phyloP scores from a whole-genome alignment of 2,329 filamentous ascomycete genomes.

The Fusarium mangiferae region DNA sequence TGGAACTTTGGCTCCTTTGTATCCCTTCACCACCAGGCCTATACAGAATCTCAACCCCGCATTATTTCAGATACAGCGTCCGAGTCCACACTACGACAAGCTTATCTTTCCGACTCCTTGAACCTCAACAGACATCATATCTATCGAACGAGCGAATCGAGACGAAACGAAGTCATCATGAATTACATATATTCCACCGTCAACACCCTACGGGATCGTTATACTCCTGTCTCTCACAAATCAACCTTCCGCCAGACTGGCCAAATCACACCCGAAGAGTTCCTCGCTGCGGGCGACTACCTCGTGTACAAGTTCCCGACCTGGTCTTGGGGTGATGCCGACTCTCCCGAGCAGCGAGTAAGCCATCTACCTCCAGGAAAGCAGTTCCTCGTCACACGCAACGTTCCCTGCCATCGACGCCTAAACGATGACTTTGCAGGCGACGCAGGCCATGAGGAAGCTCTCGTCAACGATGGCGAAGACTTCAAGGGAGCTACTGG shows the following conservation, averaged over 20 bases:
- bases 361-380: slow-evolving; percentile 86
- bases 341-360: slow-evolving; percentile 80
- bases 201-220: slow-evolving; percentile 90
- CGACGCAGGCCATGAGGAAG: slow-evolving; percentile 85
- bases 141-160: background rate
- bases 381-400: slow-evolving; percentile 94
- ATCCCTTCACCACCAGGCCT: background rate
- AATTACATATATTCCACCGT: slow-evolving; percentile 93
- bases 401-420: slow-evolving; percentile 91
- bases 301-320: slow-evolving; percentile 99
- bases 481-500: slow-evolving; percentile 61
- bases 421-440: slow-evolving; percentile 94
- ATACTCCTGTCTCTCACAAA: slow-evolving; percentile 87
- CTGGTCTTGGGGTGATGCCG: slow-evolving; percentile 95
- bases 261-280: slow-evolving; percentile 97
- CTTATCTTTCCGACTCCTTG: background rate
- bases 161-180: slow-evolving; percentile 63
- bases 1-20: background rate
- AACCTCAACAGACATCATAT: background rate
- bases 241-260: slow-evolving; percentile 95
- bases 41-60: slow-evolving; percentile 25
- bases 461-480: slow-evolving; percentile 83
- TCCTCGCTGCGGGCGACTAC: slow-evolving; percentile 94
- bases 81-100: background rate
- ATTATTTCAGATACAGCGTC: background rate